Evolutionary conservation across 441 rosid species (phyloP).

Genomic region (Bruguiera hainesii): DNA sequence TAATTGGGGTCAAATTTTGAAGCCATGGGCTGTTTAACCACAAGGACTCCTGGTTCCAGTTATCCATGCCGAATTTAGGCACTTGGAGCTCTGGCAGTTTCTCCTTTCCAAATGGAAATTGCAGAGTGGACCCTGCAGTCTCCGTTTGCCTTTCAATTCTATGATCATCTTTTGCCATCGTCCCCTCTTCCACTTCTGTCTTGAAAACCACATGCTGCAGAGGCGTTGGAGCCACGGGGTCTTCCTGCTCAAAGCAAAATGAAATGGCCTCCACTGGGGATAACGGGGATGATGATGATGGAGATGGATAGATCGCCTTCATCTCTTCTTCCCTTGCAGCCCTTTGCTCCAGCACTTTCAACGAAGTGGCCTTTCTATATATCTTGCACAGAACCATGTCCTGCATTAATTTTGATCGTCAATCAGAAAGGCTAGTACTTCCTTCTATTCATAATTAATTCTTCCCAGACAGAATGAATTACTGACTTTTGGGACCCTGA

Average conservation of each 20-base stretch:
- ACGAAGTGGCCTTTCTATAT: constrained; percentile 85
- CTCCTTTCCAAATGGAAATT: constrained; percentile 41
- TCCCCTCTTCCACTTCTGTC: constrained; percentile 39
- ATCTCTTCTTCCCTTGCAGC: constrained; percentile 65
- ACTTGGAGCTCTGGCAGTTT: constrained; percentile 63
- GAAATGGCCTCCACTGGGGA: constrained; percentile 41
- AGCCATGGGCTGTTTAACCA: constrained; percentile 81
- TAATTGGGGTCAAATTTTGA: constrained; percentile 46
- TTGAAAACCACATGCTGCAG: constrained; percentile 31
- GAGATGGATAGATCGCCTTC: constrained; percentile 29
- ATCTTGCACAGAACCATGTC: constrained; percentile 87
- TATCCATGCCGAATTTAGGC: constrained; percentile 50
- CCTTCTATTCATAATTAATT: neutral
- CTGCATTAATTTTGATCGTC: constrained; percentile 31
- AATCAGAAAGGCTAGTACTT: neutral
- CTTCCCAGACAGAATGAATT: neutral
- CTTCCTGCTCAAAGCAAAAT: constrained; percentile 39
- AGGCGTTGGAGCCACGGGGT: constrained; percentile 17
- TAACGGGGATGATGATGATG: constrained; percentile 32
- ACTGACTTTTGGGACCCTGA: neutral
- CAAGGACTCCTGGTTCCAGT: constrained; percentile 61
- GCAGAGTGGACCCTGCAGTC: constrained; percentile 28
- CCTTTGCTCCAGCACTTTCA: constrained; percentile 83
- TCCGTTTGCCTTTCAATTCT: constrained; percentile 9
- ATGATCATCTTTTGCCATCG: constrained; percentile 10